A percentile compares a stretch with the other conserved stretches of the same genome.
These are phyloP conservation scores for Termitomyces sp. DNA, from an alignment of 768 basidiomycete genomes.

Conservation along the genomic window DNA sequence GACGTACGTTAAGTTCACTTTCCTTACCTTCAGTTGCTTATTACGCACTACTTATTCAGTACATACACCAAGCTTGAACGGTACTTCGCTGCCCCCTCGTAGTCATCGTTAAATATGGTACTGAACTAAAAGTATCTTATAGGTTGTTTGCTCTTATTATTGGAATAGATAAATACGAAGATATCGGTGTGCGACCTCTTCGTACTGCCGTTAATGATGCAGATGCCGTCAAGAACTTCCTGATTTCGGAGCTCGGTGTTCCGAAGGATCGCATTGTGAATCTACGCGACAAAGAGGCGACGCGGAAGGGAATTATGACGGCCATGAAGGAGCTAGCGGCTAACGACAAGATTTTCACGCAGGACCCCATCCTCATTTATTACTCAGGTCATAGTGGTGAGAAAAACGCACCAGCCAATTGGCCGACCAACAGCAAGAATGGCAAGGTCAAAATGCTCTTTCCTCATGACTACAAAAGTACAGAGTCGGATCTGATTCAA, in stretches of 20 bases:
- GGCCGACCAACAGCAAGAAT: neutral
- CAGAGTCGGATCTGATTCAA: no score
- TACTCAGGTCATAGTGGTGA: slow-evolving; percentile 12
- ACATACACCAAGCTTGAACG: no score
- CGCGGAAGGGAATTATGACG: neutral
- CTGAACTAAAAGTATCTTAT: no score
- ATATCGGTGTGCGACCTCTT: neutral
- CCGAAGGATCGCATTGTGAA: slow-evolving; percentile 1
- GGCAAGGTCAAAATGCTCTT: slow-evolving; percentile 9
- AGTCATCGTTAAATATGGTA: no score
- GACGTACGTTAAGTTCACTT: no score
- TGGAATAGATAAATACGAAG: slow-evolving; percentile 13
- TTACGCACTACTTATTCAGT: no score
- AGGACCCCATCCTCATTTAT: slow-evolving; percentile 14
- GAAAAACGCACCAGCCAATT: neutral
- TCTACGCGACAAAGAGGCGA: slow-evolving; percentile 7
- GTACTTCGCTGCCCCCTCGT: no score
- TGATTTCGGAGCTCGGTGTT: neutral
- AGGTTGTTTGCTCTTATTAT: neutral
- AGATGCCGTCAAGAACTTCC: slow-evolving; percentile 2
- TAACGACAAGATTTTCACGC: slow-evolving; percentile 1
- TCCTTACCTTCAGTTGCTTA: no score
- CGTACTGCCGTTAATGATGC: slow-evolving; percentile 4
- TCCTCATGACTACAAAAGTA: slow-evolving; percentile 3
- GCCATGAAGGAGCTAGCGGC: neutral